phyloP scores from a whole-genome alignment of 1,139 yeast genomes.

The Yamadazyma aaseri region DNA sequence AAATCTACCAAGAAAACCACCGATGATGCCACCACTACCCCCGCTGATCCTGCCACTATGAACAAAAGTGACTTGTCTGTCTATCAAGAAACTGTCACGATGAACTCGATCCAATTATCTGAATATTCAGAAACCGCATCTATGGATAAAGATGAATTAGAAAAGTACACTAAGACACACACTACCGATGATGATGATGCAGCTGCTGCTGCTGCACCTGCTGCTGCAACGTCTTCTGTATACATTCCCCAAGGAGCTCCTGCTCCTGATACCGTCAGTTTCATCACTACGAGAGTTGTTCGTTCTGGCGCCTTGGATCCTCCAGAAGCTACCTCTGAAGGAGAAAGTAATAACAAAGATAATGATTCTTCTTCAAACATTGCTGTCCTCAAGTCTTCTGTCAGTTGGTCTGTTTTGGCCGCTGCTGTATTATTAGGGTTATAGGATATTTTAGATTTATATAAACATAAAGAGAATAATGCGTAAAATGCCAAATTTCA shows the following conservation, averaged over 20 bases:
- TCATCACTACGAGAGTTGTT: slow-evolving; percentile 19
- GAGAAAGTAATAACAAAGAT: slow-evolving; percentile 4
- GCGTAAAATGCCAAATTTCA: neutral
- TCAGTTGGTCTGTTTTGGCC: slow-evolving; percentile 2
- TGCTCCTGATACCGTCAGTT: slow-evolving; percentile 18
- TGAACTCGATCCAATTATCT: slow-evolving; percentile 13
- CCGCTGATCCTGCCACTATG: slow-evolving; percentile 12
- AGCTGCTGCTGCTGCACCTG: slow-evolving; percentile 11
- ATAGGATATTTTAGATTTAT: neutral
- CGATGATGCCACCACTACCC: slow-evolving; percentile 8
- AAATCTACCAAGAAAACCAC: slow-evolving; percentile 12
- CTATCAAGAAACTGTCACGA: slow-evolving; percentile 13
- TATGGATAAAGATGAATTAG: slow-evolving; percentile 14
- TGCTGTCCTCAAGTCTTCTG: neutral
- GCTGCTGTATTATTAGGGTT: slow-evolving; percentile 5
- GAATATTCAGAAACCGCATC: slow-evolving; percentile 12
- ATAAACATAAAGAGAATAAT: neutral
- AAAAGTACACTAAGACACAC: slow-evolving; percentile 12
- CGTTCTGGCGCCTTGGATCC: slow-evolving; percentile 10
- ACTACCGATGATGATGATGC: slow-evolving; percentile 10
- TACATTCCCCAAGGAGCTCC: slow-evolving; percentile 12
- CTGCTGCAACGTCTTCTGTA: slow-evolving; percentile 6
- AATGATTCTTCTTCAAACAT: slow-evolving; percentile 1
- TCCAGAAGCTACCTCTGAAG: slow-evolving; percentile 1
- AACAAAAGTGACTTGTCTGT: slow-evolving; percentile 8